Evolutionary conservation across 176 grass and related monocot species (phyloP).

Genomic region (Miscanthus lutarioriparius): DNA sequence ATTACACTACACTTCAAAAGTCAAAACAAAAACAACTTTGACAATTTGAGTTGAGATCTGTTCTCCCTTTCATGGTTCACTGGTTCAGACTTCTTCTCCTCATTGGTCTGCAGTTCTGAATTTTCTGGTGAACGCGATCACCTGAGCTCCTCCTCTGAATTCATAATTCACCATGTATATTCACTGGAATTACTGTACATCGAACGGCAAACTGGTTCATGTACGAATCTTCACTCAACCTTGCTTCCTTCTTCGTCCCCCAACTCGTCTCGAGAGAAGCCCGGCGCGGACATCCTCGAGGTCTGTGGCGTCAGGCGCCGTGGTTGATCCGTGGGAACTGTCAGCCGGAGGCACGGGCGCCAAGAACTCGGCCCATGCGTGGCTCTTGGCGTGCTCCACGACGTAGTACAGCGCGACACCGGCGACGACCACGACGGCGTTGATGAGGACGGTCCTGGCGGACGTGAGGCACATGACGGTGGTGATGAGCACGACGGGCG

Average conservation of each 20-base stretch:
- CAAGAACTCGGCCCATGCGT: constrained; percentile 59
- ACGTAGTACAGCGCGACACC: constrained; percentile 57
- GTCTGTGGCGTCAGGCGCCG: background rate
- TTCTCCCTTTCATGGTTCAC: background rate
- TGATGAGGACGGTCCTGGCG: constrained; percentile 58
- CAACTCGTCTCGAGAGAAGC: no score
- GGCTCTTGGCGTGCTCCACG: constrained; percentile 59
- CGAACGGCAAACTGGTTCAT: background rate
- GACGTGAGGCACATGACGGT: constrained; percentile 85
- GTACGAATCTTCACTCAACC: background rate
- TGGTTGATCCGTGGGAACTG: background rate
- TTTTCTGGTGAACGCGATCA: background rate
- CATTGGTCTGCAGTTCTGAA: background rate
- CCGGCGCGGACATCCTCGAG: constrained; percentile 53
- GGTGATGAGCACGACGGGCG: constrained; percentile 61
- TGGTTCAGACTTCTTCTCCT: background rate
- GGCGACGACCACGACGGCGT: constrained; percentile 41
- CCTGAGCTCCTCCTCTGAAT: background rate
- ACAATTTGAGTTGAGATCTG: background rate
- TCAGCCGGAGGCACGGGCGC: constrained; percentile 31
- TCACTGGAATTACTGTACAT: constrained; percentile 22
- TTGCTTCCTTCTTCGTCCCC: constrained; percentile 17
- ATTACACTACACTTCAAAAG: background rate
- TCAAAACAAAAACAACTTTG: background rate
- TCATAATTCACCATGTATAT: background rate